Base-by-base conservation (phyloP, 1,139 yeast genomes). In the Yamadazyma atlantica region DNA sequence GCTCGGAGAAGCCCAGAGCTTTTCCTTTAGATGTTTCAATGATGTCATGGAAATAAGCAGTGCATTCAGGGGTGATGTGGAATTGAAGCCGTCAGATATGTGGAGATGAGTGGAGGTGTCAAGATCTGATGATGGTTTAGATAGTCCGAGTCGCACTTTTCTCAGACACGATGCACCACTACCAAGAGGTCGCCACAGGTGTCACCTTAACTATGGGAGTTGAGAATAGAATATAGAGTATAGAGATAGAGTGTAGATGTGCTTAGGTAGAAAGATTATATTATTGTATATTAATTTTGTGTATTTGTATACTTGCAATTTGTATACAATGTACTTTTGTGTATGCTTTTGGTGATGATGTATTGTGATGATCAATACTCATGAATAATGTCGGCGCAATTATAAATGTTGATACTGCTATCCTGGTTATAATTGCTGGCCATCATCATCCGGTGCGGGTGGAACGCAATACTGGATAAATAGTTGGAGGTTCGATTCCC, bases 381-480 rank as follows among this genome's bases (percentile, higher is more conserved):
- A 16, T 62, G 62, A 3, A 67, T 51, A 21, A 66, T 60, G 38
- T 71, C 76, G 13, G 57, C 54, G 53, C 78, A 71, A 17, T 57
- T 50, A 50, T 84, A 86, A 18, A 90, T 66, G 48, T 79, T 79
- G 34, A 90, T 81, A 47, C 77, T 78, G 1, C 90, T 74, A 54
- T 86, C 95, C 53, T 86, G 95, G 40, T 82, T 77, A 55, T 85
- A 85, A 51, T 85, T 83, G 0, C 88, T 86, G 1, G 97, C 97
- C 58, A 92, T 58, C 76, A 87, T 79, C 96, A 92, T 87, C 45
- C 94, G 70, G 57, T 94, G 98, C 2, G 99, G 99, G 57, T 92
- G 99, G 58, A 92, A 80, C 0, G 84, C 73, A 43, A 89, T 61
- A 10, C 80, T 69, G 4, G 90, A 80, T 38, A 87, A 69, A 50